Conservation (phyloP, 1,284 basidiomycete genomes). For the Inonotus hispidus region DNA sequence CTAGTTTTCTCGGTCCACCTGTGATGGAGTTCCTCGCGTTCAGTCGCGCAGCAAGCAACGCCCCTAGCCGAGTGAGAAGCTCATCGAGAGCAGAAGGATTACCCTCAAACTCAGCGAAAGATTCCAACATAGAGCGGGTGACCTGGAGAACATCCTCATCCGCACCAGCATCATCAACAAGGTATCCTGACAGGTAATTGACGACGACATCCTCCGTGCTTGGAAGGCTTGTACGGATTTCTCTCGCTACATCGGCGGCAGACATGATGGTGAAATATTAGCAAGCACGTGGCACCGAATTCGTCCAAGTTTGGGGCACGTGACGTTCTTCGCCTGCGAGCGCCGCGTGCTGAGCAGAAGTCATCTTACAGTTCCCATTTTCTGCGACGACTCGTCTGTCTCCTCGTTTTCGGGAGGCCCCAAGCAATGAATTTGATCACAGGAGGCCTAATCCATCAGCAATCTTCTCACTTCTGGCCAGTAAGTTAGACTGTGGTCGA, state of each 20-base stretch:
- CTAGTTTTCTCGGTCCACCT: conserved; percentile 65
- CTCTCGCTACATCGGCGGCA: conserved; percentile 65
- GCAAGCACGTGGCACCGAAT: not conserved
- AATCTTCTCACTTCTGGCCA: too few species aligned
- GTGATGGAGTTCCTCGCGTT: conserved; percentile 40
- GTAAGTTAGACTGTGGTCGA: too few species aligned
- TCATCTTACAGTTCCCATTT: too few species aligned
- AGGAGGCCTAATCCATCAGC: too few species aligned
- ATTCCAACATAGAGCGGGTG: conserved; percentile 71
- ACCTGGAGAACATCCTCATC: conserved; percentile 85
- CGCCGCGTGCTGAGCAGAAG: not conserved
- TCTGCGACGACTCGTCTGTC: too few species aligned
- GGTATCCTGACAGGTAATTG: conserved; percentile 87
- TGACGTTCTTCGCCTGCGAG: not conserved
- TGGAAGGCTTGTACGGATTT: conserved; percentile 76
- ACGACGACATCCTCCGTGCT: conserved; percentile 92
- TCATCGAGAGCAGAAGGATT: conserved; percentile 50
- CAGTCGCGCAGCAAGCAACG: conserved; percentile 62
- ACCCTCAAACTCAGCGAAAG: conserved; percentile 46
- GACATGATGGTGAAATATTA: conserved; percentile 37
- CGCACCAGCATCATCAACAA: conserved; percentile 90
- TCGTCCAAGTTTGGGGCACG: not conserved
- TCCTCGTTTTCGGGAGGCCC: too few species aligned
- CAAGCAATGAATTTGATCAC: too few species aligned
- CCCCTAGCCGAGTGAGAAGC: conserved; percentile 64